phyloP scores from a whole-genome alignment of 495 filamentous ascomycete species.

The Tuber brumale region DNA sequence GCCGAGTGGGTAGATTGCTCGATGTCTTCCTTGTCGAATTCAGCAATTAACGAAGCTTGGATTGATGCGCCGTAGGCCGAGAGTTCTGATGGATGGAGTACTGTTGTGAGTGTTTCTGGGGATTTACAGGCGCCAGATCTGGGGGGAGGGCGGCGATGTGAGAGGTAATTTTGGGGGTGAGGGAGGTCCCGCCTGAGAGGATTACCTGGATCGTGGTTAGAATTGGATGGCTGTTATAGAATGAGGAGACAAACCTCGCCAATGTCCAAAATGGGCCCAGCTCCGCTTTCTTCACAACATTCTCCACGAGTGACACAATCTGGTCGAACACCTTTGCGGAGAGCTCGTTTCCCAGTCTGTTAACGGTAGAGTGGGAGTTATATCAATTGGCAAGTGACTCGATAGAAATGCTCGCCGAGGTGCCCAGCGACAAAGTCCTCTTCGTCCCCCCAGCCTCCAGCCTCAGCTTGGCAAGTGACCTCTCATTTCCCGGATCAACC shows the following conservation, averaged over 20 bases:
- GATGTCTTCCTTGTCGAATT: constrained; percentile 88
- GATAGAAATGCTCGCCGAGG: constrained; percentile 80
- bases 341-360: constrained; percentile 88
- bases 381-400: constrained; percentile 80
- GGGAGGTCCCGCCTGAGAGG: constrained; percentile 81
- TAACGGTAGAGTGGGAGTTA: constrained; percentile 85
- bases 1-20: constrained; percentile 91
- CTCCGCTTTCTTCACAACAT: constrained; percentile 81
- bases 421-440: constrained; percentile 80
- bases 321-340: constrained; percentile 73
- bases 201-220: constrained; percentile 54
- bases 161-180: constrained; percentile 84
- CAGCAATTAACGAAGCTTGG: constrained; percentile 84
- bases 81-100: constrained; percentile 90
- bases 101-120: constrained; percentile 64
- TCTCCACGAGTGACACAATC: constrained; percentile 76
- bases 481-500: constrained; percentile 73
- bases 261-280: constrained; percentile 86
- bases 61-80: constrained; percentile 84
- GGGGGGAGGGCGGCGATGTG: constrained; percentile 74
- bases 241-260: constrained; percentile 56
- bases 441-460: constrained; percentile 82
- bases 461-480: constrained; percentile 86
- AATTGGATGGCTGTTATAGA: background rate
- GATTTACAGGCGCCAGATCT: constrained; percentile 66